A percentile compares a stretch with the other conserved stretches of the same genome.
phyloP scores from a whole-genome alignment of 1,284 basidiomycete species.

The Leccinum solheimii region DNA sequence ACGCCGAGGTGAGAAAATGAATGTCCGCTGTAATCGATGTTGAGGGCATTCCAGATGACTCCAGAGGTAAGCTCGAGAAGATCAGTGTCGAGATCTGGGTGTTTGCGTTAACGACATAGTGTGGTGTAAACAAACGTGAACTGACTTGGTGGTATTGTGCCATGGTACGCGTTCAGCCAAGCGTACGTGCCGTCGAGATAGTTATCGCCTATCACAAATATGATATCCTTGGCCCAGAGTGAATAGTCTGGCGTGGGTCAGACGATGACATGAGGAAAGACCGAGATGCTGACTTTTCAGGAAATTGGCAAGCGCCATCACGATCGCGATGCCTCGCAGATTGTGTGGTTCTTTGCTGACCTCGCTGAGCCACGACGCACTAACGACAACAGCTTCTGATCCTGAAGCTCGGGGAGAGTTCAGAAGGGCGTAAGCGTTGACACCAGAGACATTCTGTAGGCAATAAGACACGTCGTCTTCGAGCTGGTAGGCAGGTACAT shows the following conservation, averaged over 20 bases:
- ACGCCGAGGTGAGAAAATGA: constrained; percentile 93
- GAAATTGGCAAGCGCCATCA: constrained; percentile 82
- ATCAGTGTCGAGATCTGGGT: constrained; percentile 65
- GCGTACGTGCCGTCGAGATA: constrained; percentile 91
- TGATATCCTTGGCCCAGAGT: constrained; percentile 91
- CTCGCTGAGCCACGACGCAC: constrained; percentile 84
- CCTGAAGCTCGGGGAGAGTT: constrained; percentile 86
- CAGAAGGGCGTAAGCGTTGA: constrained; percentile 82
- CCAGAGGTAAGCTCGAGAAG: constrained; percentile 66
- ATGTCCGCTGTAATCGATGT: constrained; percentile 95
- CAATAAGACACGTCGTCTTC: constrained; percentile 20
- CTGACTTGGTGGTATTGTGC: constrained; percentile 64
- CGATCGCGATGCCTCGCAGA: constrained; percentile 81
- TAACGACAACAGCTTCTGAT: constrained; percentile 87
- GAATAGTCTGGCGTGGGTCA: constrained; percentile 64
- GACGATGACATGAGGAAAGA: background rate
- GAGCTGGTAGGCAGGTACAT: constrained; percentile 18
- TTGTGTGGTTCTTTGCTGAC: constrained; percentile 68
- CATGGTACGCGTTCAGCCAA: constrained; percentile 86
- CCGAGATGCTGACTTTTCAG: constrained; percentile 60
- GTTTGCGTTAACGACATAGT: constrained; percentile 1
- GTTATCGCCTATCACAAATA: constrained; percentile 89
- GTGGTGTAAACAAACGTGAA: background rate
- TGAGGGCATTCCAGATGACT: constrained; percentile 93
- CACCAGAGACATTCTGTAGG: constrained; percentile 51